Evolutionary conservation across 2,329 filamentous ascomycete species (phyloP).

Genomic region (Thielaviopsis punctulata): DNA sequence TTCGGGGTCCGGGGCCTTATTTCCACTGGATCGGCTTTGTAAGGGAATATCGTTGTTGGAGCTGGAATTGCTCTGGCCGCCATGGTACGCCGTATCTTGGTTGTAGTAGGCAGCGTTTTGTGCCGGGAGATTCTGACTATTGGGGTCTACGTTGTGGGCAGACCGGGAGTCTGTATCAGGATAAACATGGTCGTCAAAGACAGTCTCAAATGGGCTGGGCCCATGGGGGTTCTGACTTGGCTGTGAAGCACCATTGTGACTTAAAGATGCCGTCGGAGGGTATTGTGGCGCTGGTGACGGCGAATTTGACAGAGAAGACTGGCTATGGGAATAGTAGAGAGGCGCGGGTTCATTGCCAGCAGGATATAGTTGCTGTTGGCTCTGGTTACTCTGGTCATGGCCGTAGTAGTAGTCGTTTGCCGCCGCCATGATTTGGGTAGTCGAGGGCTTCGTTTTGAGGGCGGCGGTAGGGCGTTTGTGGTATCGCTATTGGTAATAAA

Average conservation of each 20-base stretch:
- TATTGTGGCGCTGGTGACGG: slow-evolving; percentile 16
- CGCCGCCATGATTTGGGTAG: slow-evolving; percentile 4
- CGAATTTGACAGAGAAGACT: background rate
- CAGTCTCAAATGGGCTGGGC: slow-evolving; percentile 43
- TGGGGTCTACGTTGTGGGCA: background rate
- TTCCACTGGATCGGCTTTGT: slow-evolving; percentile 25
- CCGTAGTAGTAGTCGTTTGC: slow-evolving; percentile 13
- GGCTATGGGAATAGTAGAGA: slow-evolving; percentile 10
- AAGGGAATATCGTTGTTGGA: slow-evolving; percentile 39
- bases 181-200: slow-evolving; percentile 52
- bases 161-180: slow-evolving; percentile 25
- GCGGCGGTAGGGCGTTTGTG: no score
- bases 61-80: slow-evolving; percentile 18
- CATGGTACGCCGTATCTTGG: slow-evolving; percentile 27
- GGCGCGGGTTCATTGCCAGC: slow-evolving; percentile 4
- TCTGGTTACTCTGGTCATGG: slow-evolving; percentile 2
- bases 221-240: slow-evolving; percentile 14
- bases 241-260: slow-evolving; percentile 13
- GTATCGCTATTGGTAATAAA: no score
- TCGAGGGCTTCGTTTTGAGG: background rate
- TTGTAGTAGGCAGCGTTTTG: slow-evolving; percentile 16
- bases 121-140: slow-evolving; percentile 16
- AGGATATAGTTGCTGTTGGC: slow-evolving; percentile 6
- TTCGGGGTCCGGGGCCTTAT: slow-evolving; percentile 23
- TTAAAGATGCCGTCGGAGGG: slow-evolving; percentile 21